Evolutionary conservation across 2,329 filamentous ascomycete genomes (phyloP), one percentile per base, ranked within the genome.

Genomic region (Cercospora citrullina): DNA sequence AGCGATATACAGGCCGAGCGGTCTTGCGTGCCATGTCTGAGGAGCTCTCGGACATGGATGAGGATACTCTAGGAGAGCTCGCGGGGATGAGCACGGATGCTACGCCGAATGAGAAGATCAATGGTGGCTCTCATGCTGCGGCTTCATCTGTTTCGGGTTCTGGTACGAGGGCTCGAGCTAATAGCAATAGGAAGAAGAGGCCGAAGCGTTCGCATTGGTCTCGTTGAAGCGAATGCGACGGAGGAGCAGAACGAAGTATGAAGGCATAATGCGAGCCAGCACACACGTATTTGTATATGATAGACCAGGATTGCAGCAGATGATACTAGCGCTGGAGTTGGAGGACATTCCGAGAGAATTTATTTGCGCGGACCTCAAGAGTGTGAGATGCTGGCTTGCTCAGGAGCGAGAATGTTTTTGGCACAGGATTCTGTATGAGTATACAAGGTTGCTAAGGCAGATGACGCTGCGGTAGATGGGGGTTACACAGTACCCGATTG

Each of bases 41-140:
- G 79, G 76, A 77, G 64, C 84, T 97, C 23, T 96, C 91, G 66
- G 94, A 97, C 76, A 89, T 97, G 77, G 94, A 96, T 74, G 94
- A 97, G 72, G 93, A 96, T 62, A 92, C 94, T 80, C 84, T 97
- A 67, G 89, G 91, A 74, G 92, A 90, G 60, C 72, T 79, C 67
- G 74, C 69, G 26, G 60, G 63, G 12, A 69, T 45, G 42, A 68
- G 70, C 57, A 67, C 65, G n/a, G 71, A 74, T 31, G 67, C 51
- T n/a, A 68, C 67, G 14, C 63, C 68, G 14, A 67, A 53, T 63
- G 70, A 63, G 68, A 69, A 18, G n/a, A 6, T 58, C 26, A 57
- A 48, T 51, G 21, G 53, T 36, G 51, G 28, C 39, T 60, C 63
- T 30, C 63, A 59, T 65, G 61, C 36, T 39, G 53, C 18, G 28